These are phyloP conservation scores for Stereocaulon alpinum DNA, from an alignment of 495 filamentous ascomycete genomes.

Conservation along the genomic window DNA sequence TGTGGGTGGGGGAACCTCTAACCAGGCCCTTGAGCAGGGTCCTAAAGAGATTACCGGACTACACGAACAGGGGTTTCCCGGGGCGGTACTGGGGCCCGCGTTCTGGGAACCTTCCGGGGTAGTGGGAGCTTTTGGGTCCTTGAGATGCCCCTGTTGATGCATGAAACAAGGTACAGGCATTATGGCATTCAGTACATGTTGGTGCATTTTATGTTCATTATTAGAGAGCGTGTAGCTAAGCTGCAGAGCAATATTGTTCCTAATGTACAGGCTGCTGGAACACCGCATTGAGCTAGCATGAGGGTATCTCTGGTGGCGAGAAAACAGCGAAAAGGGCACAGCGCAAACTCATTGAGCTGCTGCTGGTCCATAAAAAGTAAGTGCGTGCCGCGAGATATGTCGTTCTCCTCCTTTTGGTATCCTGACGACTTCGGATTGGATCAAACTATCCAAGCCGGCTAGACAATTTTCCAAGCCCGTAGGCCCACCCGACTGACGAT, in stretches of 20 bases:
- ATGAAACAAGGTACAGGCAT: no score
- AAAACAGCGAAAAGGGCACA: background rate
- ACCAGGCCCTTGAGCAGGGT: no score
- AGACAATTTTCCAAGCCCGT: slow-evolving; percentile 12
- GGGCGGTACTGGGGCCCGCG: no score
- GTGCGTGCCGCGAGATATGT: slow-evolving; percentile 3
- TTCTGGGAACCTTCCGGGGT: no score
- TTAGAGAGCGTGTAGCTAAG: slow-evolving; percentile 12
- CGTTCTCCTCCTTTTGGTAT: background rate
- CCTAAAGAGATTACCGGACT: no score
- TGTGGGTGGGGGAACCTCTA: no score
- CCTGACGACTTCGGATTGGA: slow-evolving; percentile 9
- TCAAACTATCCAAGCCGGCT: slow-evolving; percentile 15
- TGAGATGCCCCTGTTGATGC: no score
- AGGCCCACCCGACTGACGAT: slow-evolving; percentile 1
- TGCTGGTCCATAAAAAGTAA: slow-evolving; percentile 4
- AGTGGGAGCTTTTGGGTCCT: no score
- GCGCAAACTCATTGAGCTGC: background rate
- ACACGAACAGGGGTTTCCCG: no score
- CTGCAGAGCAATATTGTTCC: slow-evolving; percentile 8
- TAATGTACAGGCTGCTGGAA: slow-evolving; percentile 12
- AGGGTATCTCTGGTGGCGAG: slow-evolving; percentile 11
- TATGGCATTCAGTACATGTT: background rate
- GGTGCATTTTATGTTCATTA: slow-evolving; percentile 9
- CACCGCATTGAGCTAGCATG: background rate